A percentile compares a stretch with the other conserved stretches of the same genome.
These are phyloP conservation scores for Cystobasidiopsis lactophilus DNA, from an alignment of 768 basidiomycete genomes.

Conservation along the genomic window DNA sequence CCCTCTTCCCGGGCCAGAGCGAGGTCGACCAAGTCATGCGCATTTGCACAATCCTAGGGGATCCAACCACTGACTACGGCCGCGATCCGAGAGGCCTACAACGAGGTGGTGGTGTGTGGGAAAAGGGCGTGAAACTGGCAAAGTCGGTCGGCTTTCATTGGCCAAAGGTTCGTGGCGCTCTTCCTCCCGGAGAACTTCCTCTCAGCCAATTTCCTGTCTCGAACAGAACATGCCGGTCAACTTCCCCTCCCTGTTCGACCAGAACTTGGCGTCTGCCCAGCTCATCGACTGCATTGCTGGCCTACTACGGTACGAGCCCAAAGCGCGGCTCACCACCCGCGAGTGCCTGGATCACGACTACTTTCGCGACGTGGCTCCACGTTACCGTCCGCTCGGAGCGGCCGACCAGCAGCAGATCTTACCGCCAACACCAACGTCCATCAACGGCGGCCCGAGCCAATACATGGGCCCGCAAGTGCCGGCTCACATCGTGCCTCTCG, in stretches of 20 bases:
- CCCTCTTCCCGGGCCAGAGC: slow-evolving; percentile 79
- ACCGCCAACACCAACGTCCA: no score
- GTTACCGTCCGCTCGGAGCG: slow-evolving; percentile 22
- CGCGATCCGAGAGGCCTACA: slow-evolving; percentile 42
- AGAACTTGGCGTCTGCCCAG: slow-evolving; percentile 44
- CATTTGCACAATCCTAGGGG: slow-evolving; percentile 82
- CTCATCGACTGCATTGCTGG: slow-evolving; percentile 81
- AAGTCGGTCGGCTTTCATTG: slow-evolving; percentile 65
- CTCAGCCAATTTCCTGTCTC: slow-evolving; percentile 27
- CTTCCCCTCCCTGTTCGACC: slow-evolving; percentile 46
- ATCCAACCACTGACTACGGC: slow-evolving; percentile 68
- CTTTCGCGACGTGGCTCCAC: slow-evolving; percentile 43
- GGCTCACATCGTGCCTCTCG: background rate
- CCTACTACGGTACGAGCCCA: slow-evolving; percentile 77
- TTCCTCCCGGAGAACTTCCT: background rate
- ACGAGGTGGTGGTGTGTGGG: slow-evolving; percentile 75
- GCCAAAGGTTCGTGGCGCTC: slow-evolving; percentile 43
- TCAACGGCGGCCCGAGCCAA: no score
- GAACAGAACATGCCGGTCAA: slow-evolving; percentile 24
- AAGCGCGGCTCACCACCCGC: slow-evolving; percentile 56
- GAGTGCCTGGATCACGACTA: slow-evolving; percentile 79
- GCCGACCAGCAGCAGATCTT: slow-evolving; percentile 4
- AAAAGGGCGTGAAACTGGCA: slow-evolving; percentile 64
- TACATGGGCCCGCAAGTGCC: background rate
- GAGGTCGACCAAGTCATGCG: slow-evolving; percentile 78